Conservation (phyloP, 441 rosid genomes). For the Flueggea neowawraea region DNA sequence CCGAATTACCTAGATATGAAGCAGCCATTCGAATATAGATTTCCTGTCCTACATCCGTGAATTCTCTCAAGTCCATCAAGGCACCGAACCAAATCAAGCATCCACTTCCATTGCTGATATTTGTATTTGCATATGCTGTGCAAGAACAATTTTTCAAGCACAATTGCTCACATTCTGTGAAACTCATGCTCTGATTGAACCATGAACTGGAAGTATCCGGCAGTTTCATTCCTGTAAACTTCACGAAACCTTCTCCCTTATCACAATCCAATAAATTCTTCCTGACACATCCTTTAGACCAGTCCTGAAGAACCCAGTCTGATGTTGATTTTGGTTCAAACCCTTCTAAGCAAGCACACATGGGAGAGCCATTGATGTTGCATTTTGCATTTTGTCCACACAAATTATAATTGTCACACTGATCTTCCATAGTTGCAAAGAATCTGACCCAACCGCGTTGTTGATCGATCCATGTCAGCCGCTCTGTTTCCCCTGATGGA, state of each 20-base stretch:
- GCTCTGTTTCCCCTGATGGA: slow-evolving; percentile 6
- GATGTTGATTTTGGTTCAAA: slow-evolving; percentile 9
- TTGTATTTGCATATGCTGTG: slow-evolving; percentile 21
- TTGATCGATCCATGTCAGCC: slow-evolving; percentile 1
- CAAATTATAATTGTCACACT: slow-evolving; percentile 18
- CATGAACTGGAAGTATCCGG: slow-evolving; percentile 11
- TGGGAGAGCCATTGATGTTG: slow-evolving; percentile 3
- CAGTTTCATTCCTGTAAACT: slow-evolving; percentile 9
- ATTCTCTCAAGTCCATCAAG: slow-evolving; percentile 37
- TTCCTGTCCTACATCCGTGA: slow-evolving; percentile 40
- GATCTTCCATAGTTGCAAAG: background rate
- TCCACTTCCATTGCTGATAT: slow-evolving; percentile 26
- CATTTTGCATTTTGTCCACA: slow-evolving; percentile 25
- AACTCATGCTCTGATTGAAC: slow-evolving; percentile 7
- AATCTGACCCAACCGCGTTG: background rate
- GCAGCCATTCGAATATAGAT: slow-evolving; percentile 47
- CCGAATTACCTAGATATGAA: slow-evolving; percentile 20
- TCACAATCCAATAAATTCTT: slow-evolving; percentile 7
- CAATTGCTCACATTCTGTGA: slow-evolving; percentile 14
- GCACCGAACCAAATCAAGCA: slow-evolving; percentile 60
- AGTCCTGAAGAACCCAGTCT: slow-evolving; percentile 3
- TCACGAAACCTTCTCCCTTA: slow-evolving; percentile 9
- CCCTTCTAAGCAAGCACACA: slow-evolving; percentile 22
- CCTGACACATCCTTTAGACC: slow-evolving; percentile 20
- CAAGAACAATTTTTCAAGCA: slow-evolving; percentile 27